These are phyloP conservation scores for Dalechampia spathulata DNA, from an alignment of 441 rosid genomes.

Conservation along the genomic window DNA sequence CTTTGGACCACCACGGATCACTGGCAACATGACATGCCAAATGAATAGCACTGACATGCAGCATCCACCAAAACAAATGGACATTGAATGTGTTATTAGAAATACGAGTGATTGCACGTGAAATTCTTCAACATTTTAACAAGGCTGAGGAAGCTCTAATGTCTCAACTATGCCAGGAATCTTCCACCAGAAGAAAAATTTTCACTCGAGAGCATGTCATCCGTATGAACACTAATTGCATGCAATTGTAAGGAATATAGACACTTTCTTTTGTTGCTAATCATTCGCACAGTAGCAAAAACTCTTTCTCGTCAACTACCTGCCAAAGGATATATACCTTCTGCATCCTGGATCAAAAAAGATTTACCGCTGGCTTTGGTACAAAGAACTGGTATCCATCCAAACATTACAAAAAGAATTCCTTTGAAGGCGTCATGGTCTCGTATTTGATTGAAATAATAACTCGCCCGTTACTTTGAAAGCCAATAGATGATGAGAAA, in stretches of 20 bases:
- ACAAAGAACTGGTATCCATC: slow-evolving; percentile 16
- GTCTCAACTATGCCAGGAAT: slow-evolving; percentile 3
- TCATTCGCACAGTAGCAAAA: neutral
- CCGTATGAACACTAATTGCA: slow-evolving; percentile 1
- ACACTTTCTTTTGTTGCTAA: slow-evolving; percentile 1
- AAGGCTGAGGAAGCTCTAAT: slow-evolving; percentile 4
- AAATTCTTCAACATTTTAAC: neutral
- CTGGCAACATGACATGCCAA: no score
- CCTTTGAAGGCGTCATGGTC: slow-evolving; percentile 17
- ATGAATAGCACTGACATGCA: slow-evolving; percentile 16
- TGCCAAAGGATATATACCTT: neutral
- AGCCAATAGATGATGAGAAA: slow-evolving; percentile 95
- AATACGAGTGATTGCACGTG: no score
- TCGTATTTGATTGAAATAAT: slow-evolving; percentile 8
- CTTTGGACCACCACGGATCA: slow-evolving; percentile 8
- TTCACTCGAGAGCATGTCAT: no score
- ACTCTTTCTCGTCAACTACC: neutral
- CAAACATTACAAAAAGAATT: slow-evolving; percentile 32
- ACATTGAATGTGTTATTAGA: no score
- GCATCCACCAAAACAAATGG: no score
- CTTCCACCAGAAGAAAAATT: neutral
- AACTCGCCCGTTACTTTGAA: slow-evolving; percentile 45
- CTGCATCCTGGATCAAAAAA: slow-evolving; percentile 13
- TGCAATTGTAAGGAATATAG: neutral
- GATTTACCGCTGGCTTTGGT: slow-evolving; percentile 7